These are phyloP conservation scores for Tetragonia tetragonoides DNA, from an alignment of 148 eudicot species.

Conservation along the genomic window DNA sequence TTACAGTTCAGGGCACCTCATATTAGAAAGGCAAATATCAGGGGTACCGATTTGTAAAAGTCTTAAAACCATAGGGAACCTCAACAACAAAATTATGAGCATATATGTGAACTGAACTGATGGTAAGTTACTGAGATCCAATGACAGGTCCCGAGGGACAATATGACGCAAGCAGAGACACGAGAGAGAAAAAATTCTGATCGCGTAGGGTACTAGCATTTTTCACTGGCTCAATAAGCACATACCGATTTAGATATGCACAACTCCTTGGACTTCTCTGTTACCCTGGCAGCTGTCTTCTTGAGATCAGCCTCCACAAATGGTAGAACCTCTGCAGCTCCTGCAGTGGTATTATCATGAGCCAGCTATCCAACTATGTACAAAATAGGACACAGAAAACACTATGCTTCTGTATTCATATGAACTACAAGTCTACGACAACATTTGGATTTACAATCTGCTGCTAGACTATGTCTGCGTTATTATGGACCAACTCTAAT, in stretches of 20 bases:
- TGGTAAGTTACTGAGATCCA: neutral
- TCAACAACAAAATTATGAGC: neutral
- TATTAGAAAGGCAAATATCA: neutral
- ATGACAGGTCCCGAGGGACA: neutral
- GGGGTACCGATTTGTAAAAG: neutral
- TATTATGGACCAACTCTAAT: too few species aligned
- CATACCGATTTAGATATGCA: slow-evolving; percentile 37
- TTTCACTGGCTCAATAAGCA: neutral
- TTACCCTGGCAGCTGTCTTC: slow-evolving; percentile 25
- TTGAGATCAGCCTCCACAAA: slow-evolving; percentile 42
- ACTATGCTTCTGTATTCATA: too few species aligned
- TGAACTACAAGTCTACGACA: too few species aligned
- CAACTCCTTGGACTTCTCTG: slow-evolving; percentile 30
- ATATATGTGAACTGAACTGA: neutral
- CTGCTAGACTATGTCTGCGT: too few species aligned
- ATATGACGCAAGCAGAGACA: neutral
- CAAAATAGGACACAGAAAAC: neutral
- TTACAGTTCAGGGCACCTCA: neutral
- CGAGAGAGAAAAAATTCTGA: neutral
- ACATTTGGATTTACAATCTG: too few species aligned
- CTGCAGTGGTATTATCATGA: slow-evolving; percentile 16
- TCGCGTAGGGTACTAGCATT: neutral
- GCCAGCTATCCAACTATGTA: neutral
- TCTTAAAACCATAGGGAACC: neutral
- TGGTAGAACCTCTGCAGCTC: slow-evolving; percentile 34